Evolutionary conservation across 306 rosid species (phyloP).

Genomic region (Datisca glomerata): DNA sequence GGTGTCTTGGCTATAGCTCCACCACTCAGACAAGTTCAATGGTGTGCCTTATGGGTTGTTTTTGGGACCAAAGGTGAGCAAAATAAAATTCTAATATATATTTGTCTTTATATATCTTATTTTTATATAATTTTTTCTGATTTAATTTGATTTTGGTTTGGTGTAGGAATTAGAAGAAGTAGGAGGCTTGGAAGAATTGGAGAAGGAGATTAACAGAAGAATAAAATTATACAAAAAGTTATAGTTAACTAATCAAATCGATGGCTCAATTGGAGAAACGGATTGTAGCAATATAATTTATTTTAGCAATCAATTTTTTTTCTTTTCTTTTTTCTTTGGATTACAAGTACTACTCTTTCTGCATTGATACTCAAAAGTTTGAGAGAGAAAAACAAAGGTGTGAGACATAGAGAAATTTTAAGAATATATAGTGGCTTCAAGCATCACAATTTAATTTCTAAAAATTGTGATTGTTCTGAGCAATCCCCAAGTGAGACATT

Average conservation of each 20-base stretch:
- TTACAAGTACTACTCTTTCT: no score
- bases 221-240: constrained; percentile 21
- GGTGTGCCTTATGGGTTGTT: constrained; percentile 96
- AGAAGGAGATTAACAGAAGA: constrained; percentile 67
- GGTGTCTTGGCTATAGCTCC: constrained; percentile 40
- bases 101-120: background rate
- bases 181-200: constrained; percentile 77
- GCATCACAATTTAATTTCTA: no score
- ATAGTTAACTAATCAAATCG: constrained; percentile 2
- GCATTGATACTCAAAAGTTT: no score
- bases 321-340: no score
- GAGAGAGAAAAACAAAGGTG: no score
- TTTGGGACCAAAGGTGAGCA: constrained; percentile 79
- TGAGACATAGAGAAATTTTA: no score
- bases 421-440: no score
- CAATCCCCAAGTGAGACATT: no score
- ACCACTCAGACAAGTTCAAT: constrained; percentile 78
- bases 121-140: background rate
- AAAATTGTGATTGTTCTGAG: no score
- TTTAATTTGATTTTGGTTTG: background rate
- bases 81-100: background rate
- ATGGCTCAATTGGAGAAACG: no score
- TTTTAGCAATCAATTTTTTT: no score
- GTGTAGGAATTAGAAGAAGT: constrained; percentile 89
- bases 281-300: no score